phyloP scores from a whole-genome alignment of 75 land plant genomes.

The Sequoiadendron giganteum region DNA sequence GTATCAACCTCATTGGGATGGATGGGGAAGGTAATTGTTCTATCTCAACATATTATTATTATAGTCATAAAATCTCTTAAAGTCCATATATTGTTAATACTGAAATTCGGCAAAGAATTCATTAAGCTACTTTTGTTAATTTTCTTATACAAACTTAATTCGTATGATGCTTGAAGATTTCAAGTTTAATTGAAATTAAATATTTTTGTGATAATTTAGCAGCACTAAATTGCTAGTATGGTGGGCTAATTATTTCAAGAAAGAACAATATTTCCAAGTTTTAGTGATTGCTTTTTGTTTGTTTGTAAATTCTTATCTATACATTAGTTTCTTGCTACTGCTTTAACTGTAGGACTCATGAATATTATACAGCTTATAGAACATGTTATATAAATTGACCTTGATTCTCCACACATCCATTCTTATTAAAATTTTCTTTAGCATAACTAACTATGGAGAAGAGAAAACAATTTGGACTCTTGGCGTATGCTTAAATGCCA shows the following conservation, averaged over 20 bases:
- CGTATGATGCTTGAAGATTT: background rate
- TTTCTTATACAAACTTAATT: background rate
- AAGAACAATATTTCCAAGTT: background rate
- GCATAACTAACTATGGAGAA: background rate
- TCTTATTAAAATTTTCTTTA: background rate
- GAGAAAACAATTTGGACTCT: background rate
- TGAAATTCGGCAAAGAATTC: background rate
- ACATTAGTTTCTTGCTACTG: background rate
- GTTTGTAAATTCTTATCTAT: background rate
- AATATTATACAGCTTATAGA: background rate
- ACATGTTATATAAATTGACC: background rate
- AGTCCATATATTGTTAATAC: background rate
- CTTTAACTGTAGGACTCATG: background rate
- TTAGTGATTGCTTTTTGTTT: background rate
- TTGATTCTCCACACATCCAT: background rate
- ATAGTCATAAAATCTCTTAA: background rate
- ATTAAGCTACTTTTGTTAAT: background rate
- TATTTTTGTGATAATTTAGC: background rate
- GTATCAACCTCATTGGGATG: conserved; percentile 98
- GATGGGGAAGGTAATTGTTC: conserved; percentile 78
- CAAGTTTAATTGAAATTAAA: background rate
- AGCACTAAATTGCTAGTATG: background rate
- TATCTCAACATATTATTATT: background rate
- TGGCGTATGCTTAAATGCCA: background rate
- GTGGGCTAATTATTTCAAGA: background rate